phyloP scores from a whole-genome alignment of 805 yeast species.

The Candida dendrica region DNA sequence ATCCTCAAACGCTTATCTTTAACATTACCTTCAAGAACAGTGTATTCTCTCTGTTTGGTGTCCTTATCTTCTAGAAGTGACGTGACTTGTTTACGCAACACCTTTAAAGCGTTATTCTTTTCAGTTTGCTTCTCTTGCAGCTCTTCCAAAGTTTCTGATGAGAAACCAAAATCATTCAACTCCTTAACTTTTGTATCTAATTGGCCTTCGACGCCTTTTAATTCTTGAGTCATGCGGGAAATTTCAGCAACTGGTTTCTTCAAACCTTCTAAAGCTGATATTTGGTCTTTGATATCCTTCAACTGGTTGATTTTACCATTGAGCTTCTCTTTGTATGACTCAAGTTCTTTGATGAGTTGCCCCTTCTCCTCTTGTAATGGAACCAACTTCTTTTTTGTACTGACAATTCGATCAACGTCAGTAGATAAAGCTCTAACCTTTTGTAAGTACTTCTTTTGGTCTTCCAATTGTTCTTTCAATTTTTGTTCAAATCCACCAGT shows the following conservation, averaged over 20 bases:
- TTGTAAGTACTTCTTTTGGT: slow-evolving; percentile 24
- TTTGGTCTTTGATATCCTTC: not conserved
- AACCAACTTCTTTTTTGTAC: slow-evolving; percentile 6
- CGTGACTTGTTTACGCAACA: slow-evolving; percentile 27
- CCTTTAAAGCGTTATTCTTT: slow-evolving; percentile 32
- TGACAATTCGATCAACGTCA: slow-evolving; percentile 18
- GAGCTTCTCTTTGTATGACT: slow-evolving; percentile 11
- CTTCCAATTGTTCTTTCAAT: slow-evolving; percentile 25
- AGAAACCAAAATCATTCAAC: slow-evolving; percentile 29
- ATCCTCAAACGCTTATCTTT: slow-evolving; percentile 48
- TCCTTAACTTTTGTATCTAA: slow-evolving; percentile 25
- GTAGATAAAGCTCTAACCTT: slow-evolving; percentile 20
- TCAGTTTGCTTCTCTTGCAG: slow-evolving; percentile 37
- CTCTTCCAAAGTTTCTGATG: slow-evolving; percentile 33
- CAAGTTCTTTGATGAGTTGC: slow-evolving; percentile 7
- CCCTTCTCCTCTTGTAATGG: slow-evolving; percentile 9
- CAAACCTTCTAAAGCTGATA: slow-evolving; percentile 8
- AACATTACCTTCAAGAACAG: slow-evolving; percentile 38
- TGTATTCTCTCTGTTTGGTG: slow-evolving; percentile 32
- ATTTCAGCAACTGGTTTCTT: slow-evolving; percentile 29
- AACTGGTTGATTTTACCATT: slow-evolving; percentile 3
- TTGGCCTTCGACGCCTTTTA: slow-evolving; percentile 21
- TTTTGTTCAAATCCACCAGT: slow-evolving; percentile 25
- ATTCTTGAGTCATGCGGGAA: slow-evolving; percentile 25
- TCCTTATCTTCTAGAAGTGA: slow-evolving; percentile 37